Base-by-base conservation (phyloP, 129 eudicot species). In the Sambucus nigra region DNA sequence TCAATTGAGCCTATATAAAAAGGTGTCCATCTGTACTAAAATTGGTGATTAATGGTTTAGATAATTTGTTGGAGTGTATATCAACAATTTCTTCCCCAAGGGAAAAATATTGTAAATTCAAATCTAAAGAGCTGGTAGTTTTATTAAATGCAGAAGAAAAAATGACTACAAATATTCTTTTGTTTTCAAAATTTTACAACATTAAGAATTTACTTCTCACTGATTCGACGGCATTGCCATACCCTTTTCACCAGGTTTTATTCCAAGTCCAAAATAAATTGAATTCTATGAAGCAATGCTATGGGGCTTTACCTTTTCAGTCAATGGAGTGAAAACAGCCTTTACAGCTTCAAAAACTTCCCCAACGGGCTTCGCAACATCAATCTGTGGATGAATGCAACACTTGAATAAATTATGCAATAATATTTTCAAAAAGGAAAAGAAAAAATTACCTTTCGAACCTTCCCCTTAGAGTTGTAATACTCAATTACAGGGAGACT, bases 271-370 rank as follows among this genome's bases (percentile, higher is more conserved):
- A 28, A 26, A 26, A 2, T 5, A 23, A 27, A 9, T 53, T n/a
- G 13, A 28, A 35, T 32, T 31, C 45, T 16, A 13, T 61, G 49
- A 15, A 33, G 33, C 27, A 19, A 5, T 3, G 31, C 38, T 25
- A 47, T 5, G 29, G 41, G 57, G 48, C 16, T 24, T 70, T 74
- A 83, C 88, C 94, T 80, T 64, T 39, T 69, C 73, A 51, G 16
- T 19, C 9, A 57, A 53, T 29, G 87, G 73, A 53, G 80, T 59
- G 56, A 91, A 91, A 54, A 78, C 60, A 27, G 79, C 80, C 79
- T 91, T 91, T 18, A 91, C 98, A 12, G 80, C 81, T 63, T 79
- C 95, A 69, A 91, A 91, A 58, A 91, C 98, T 71, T 83, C 86
- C 42, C 60, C 89, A 56, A 85, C 47, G 6, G 98, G 94, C 72